Evolutionary conservation across 2,329 filamentous ascomycete species (phyloP).

Genomic region (Colletotrichum caudatum): DNA sequence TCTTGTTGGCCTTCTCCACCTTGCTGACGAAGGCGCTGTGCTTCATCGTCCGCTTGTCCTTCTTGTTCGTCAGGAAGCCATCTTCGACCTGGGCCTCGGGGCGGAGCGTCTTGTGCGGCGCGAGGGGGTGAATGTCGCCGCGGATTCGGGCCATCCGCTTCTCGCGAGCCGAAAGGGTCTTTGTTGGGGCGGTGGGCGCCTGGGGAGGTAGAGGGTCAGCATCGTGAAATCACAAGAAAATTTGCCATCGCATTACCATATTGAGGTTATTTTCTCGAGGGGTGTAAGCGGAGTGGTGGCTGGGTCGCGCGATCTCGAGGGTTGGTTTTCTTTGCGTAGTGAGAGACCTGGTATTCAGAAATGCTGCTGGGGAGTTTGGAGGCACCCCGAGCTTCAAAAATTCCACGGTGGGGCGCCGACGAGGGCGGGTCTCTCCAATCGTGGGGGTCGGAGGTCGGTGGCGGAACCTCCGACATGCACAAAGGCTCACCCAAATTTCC

Average conservation of each 20-base stretch:
- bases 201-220: constrained; percentile 22
- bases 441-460: constrained; percentile 35
- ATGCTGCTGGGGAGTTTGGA: neutral
- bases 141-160: constrained; percentile 66
- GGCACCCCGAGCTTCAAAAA: constrained; percentile 33
- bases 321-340: neutral
- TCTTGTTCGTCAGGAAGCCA: constrained; percentile 78
- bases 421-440: neutral
- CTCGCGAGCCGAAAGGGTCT: constrained; percentile 69
- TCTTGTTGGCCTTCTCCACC: constrained; percentile 63
- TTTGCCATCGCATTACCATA: constrained; percentile 2
- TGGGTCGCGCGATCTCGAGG: neutral
- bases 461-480: constrained; percentile 20
- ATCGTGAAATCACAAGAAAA: neutral
- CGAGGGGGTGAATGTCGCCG: constrained; percentile 61
- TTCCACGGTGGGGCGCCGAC: constrained; percentile 24
- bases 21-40: constrained; percentile 83
- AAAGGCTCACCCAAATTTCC: constrained; percentile 7
- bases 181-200: constrained; percentile 54
- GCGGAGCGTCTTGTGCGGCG: constrained; percentile 65
- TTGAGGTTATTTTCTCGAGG: neutral
- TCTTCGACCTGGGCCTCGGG: constrained; percentile 64
- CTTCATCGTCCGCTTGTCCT: constrained; percentile 85
- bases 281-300: too few relatives aligned
- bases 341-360: neutral